Evolutionary conservation across 2,329 filamentous ascomycete genomes (phyloP), one percentile per base, ranked within the genome.

Genomic region (Boeremia exigua): DNA sequence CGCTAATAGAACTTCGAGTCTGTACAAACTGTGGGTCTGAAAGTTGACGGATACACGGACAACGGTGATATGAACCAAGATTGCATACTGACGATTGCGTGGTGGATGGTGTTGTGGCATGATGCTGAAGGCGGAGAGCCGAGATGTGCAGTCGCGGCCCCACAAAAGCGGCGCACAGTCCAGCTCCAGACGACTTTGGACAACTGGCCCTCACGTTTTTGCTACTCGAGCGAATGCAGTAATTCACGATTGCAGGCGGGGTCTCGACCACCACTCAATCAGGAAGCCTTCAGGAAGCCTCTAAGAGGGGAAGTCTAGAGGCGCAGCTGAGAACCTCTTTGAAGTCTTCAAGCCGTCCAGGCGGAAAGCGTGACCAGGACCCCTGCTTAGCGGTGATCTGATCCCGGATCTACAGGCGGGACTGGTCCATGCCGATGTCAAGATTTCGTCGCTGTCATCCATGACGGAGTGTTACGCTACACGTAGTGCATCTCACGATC

Each of bases 321-420:
- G 48, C 53, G 50, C 42, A 56, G 53, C 53, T 56, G 32, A 51
- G 32, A 27, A 25, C 28, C 28, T 25, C 30, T 32, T 25, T 11
- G 30, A 3, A 48, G 53, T 51, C 53, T 51, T 19, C 27, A 19
- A 48, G 8, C 34, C n/a, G 53, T 34, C 37, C 42, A 43, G 53
- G 12, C 29, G 25, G 36, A 27, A 37, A 37, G 37, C 40, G 30
- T 17, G 47, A 45, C 27, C 37, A 43, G 27, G 40, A 33, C 47
- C 53, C 47, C 33, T 56, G 53, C 50, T 48, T 56, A 56, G 53
- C 53, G 53, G 25, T 32, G 47, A 48, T 51, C 48, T 32, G 47
- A 43, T 51, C 42, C 32, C n/a, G 45, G 52, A 55, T 55, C 52
- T 55, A 46, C 52, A 42, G 15, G 10, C 47, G 42, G 53, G 15